phyloP scores from a whole-genome alignment of 164 flowering plant genomes.

The Umbellularia californica region DNA sequence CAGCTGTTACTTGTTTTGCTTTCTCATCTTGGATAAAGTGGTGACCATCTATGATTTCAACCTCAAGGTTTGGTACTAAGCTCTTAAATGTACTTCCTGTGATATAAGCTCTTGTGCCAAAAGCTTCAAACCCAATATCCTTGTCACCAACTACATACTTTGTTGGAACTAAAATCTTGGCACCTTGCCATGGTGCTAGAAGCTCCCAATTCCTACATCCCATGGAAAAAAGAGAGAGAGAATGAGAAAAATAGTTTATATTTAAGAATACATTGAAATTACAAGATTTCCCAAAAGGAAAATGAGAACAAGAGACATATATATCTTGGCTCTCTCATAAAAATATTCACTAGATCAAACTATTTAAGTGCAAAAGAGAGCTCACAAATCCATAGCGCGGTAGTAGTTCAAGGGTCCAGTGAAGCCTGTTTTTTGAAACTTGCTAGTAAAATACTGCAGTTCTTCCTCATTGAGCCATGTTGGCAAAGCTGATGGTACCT shows the following conservation, averaged over 20 bases:
- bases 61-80: slow-evolving; percentile 3
- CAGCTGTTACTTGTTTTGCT: slow-evolving; percentile 1
- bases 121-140: slow-evolving; percentile 29
- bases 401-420: slow-evolving; percentile 52
- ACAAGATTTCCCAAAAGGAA: no score
- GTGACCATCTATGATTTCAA: slow-evolving; percentile 7
- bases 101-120: slow-evolving; percentile 32
- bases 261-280: no score
- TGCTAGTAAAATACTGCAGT: slow-evolving; percentile 33
- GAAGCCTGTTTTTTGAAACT: slow-evolving; percentile 48
- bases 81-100: slow-evolving; percentile 24
- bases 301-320: no score
- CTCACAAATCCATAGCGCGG: slow-evolving; percentile 52
- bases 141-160: slow-evolving; percentile 42
- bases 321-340: no score
- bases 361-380: background rate
- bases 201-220: slow-evolving; percentile 45
- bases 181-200: slow-evolving; percentile 43
- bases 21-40: slow-evolving; percentile 15
- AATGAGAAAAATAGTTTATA: no score
- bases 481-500: slow-evolving; percentile 35
- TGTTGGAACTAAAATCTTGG: slow-evolving; percentile 35
- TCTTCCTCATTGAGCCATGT: slow-evolving; percentile 53
- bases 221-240: no score
- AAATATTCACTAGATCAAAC: no score